A percentile compares a stretch with the other conserved stretches of the same genome.
Evolutionary conservation across 441 rosid genomes (phyloP).

Genomic region (Isatis lusitanica): DNA sequence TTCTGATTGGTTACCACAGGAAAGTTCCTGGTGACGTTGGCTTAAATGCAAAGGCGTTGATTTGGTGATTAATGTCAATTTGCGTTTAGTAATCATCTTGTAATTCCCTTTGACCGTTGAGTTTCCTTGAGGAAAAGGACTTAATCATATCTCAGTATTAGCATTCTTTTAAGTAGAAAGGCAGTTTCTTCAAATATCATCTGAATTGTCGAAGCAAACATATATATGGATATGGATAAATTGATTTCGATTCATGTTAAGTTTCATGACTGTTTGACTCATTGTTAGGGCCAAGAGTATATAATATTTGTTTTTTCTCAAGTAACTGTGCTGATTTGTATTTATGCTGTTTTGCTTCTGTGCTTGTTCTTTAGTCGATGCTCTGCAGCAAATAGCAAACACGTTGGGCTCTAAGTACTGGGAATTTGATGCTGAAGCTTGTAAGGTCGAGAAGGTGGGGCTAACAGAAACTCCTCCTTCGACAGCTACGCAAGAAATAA

Average conservation of each 20-base stretch:
- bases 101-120: not conserved
- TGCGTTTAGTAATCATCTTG: not conserved
- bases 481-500: slow-evolving; percentile 36
- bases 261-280: not conserved
- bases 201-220: not conserved
- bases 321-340: not conserved
- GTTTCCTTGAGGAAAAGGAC: not conserved
- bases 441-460: slow-evolving; percentile 51
- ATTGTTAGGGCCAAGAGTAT: not conserved
- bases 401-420: slow-evolving; percentile 59
- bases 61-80: not conserved
- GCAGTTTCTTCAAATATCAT: not conserved
- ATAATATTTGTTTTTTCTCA: slow-evolving; percentile 19
- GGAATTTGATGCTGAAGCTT: slow-evolving; percentile 60
- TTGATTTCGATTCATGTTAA: not conserved
- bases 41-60: slow-evolving; percentile 12
- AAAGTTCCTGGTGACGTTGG: not conserved
- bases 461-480: slow-evolving; percentile 43
- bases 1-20: slow-evolving; percentile 1
- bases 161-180: not conserved
- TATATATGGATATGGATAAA: not conserved
- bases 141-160: not conserved
- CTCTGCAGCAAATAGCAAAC: slow-evolving; percentile 51
- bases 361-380: slow-evolving; percentile 51
- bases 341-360: slow-evolving; percentile 20